Evolutionary conservation across 306 rosid species (phyloP), one percentile per base, ranked within the genome.

Genomic region (Parietaria judaica): DNA sequence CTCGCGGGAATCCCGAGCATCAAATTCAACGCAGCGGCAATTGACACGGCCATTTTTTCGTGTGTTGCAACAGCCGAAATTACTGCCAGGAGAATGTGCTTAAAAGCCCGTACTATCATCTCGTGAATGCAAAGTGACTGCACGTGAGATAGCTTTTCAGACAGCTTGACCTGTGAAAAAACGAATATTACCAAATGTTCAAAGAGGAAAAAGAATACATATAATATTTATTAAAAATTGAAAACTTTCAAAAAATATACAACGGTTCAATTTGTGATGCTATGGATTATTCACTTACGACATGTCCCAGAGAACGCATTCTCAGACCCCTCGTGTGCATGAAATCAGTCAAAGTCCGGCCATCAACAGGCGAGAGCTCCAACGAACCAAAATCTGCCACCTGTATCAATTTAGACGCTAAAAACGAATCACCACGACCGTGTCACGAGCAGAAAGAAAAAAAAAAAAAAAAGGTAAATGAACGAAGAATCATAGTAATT

Each of bases 301-400:
- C 94, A 56, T 86, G 94, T 47, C 99, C 99, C 54, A 92, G 85
- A 64, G 96, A 92, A 61, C 86, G 87, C 99, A 92, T 92, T 64
- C 66, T 81, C 56, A 92, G 86, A 72, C 99, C 99, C 79, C 99
- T 82, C 17, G 95, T 86, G 72, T 92, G 99, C 99, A 92, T 92
- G 82, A 92, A 92, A 78, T 92, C 99, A 69, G 99, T 92, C 54
- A 92, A 81, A 37, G 99, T 92, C 59, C 96, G 90, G 41, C 99
- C 99, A 82, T 92, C 99, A 78, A 92, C 99, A 31, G 99, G 99
- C 45, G 99, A 88, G 62, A 92, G 95, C 66, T 92, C 99, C 76
- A 92, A 78, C 6, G 99, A 92, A 72, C 96, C 95, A 81, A 92
- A 92, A 82, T 92, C 99, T 60, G 99, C 95, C 58, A 92, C 99